A percentile compares a stretch with the other conserved stretches of the same genome.
Conservation (phyloP, 768 basidiomycete species). For the Mycena haematopus region DNA sequence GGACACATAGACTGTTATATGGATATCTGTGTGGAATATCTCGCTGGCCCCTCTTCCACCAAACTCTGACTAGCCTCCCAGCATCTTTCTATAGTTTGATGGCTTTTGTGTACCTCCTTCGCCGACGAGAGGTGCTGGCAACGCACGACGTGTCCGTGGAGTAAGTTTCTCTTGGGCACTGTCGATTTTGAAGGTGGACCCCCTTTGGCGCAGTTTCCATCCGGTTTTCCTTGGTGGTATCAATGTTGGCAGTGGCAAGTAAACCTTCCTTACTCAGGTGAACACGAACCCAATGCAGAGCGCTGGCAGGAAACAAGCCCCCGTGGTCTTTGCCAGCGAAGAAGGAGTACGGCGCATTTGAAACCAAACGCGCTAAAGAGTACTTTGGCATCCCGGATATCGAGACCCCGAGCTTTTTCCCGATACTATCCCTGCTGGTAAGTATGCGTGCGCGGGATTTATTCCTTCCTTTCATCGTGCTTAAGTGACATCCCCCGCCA, state of each 20-base stretch:
- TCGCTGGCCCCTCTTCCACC: neutral
- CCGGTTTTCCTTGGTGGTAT: slow-evolving; percentile 30
- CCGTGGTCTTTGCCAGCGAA: slow-evolving; percentile 30
- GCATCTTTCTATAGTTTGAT: slow-evolving; percentile 29
- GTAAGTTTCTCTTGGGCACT: neutral
- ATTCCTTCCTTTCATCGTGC: neutral
- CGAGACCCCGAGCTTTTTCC: slow-evolving; percentile 21
- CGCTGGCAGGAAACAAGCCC: slow-evolving; percentile 29
- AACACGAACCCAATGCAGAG: neutral
- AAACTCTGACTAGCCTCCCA: neutral
- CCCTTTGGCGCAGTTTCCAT: slow-evolving; percentile 22
- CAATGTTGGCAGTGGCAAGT: slow-evolving; percentile 24
- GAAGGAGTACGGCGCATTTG: slow-evolving; percentile 20
- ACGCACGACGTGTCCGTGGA: slow-evolving; percentile 27
- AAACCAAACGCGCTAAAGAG: slow-evolving; percentile 17
- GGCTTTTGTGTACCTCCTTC: slow-evolving; percentile 22
- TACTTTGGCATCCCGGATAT: slow-evolving; percentile 22
- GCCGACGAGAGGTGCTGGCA: slow-evolving; percentile 19
- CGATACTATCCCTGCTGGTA: slow-evolving; percentile 25
- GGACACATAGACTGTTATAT: slow-evolving; percentile 30
- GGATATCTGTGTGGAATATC: slow-evolving; percentile 22
- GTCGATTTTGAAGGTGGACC: neutral
- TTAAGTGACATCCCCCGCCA: neutral
- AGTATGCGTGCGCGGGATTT: neutral
- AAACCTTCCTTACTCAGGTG: neutral